Evolutionary conservation across 257 asterid species (phyloP).

Genomic region (Voacanga thouarsii): DNA sequence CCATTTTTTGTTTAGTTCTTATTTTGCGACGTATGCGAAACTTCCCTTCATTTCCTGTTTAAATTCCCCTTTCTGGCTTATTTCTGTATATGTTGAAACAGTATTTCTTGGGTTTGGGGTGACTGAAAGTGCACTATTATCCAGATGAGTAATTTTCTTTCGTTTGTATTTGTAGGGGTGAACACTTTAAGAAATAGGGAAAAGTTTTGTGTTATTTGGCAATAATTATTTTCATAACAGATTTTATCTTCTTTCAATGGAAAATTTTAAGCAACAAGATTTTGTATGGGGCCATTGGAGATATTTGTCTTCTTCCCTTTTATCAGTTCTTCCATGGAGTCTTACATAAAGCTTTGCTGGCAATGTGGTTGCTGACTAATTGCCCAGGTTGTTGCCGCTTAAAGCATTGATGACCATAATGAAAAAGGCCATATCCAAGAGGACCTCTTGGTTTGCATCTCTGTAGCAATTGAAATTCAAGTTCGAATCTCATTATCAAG

Average conservation of each 20-base stretch:
- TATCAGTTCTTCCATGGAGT: neutral
- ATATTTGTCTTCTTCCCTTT: neutral
- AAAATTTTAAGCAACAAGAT: neutral
- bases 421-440: neutral
- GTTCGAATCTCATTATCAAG: neutral
- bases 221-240: neutral
- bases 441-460: neutral
- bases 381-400: neutral
- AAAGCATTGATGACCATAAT: neutral
- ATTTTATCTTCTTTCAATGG: neutral
- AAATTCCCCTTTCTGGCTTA: neutral
- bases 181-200: neutral
- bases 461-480: neutral
- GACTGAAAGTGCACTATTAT: neutral
- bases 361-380: neutral
- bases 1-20: neutral
- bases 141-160: neutral
- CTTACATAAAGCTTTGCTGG: neutral
- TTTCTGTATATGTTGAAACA: neutral
- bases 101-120: neutral
- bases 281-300: neutral
- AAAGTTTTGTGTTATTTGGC: neutral
- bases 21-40: neutral
- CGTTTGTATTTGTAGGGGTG: neutral
- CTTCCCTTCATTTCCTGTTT: neutral